Base-by-base conservation (phyloP, 495 filamentous ascomycete genomes). In the Penicillium pancosmium region DNA sequence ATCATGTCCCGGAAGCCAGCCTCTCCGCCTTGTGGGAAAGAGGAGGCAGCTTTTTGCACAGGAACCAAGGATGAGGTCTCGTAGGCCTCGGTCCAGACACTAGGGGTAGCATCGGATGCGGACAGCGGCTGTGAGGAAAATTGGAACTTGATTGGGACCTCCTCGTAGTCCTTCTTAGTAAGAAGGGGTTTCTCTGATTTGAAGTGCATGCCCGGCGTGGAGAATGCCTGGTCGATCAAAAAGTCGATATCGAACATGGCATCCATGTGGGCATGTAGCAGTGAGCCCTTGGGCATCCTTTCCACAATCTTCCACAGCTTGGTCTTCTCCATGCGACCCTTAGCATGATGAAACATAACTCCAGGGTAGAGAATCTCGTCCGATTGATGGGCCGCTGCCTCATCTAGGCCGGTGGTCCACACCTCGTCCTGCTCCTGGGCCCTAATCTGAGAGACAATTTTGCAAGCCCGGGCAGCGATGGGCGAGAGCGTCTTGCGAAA, bases 161-260 rank as follows among this genome's bases (percentile, higher is more conserved):
- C 72, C 23, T 81, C 73, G 23, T 78, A 78, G 11, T 80, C 81
- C 12, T 75, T 59, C 13, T 70, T 59, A 0, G 77, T 75, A 5
- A 72, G 61, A 15, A 94, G 76, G 1, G 86, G 75, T 3, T 72
- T 67, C 23, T 83, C 69, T 5, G 85, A 79, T 10, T 75, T 75
- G 27, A 98, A 82, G 68, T 88, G 84, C 61, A 98, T 88, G 0
- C 93, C 92, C 0, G 85, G 81, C 0, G 88, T 93, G 5, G 79
- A 77, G 34, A 97, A 78, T 2, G 88, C 84, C 59, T 87, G 78
- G 13, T 85, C 80, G 40, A 96, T 77, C 4, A 96, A 72, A 72
- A 84, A 93, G 58, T 91, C 88, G 47, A 91, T 81, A 66, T 97
- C 91, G 50, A 94, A 88, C 87, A 96, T 93, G 59, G 91, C 91